phyloP scores from a whole-genome alignment of 2,329 filamentous ascomycete species.

The Geoglossum cookeanum region DNA sequence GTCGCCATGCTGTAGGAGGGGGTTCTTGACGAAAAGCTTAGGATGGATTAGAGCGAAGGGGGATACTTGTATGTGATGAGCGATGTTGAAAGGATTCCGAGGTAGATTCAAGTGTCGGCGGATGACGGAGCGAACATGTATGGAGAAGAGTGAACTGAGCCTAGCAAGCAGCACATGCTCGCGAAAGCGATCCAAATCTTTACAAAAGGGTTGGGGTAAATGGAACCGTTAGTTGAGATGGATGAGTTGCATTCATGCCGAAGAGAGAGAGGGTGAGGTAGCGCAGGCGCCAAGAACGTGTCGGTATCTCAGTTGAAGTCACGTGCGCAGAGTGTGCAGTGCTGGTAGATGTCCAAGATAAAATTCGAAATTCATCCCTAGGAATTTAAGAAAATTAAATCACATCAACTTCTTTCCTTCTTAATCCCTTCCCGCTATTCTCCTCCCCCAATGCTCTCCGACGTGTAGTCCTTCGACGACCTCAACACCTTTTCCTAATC shows the following conservation, averaged over 20 bases:
- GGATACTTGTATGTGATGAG: background rate
- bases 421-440: constrained; percentile 47
- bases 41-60: background rate
- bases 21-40: background rate
- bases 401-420: too few relatives aligned
- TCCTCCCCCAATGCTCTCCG: constrained; percentile 69
- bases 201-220: background rate
- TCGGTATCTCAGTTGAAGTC: background rate
- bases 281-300: background rate
- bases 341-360: background rate
- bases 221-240: background rate
- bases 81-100: background rate
- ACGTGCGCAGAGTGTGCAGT: background rate
- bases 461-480: constrained; percentile 69
- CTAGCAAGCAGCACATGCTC: background rate
- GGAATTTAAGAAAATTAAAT: background rate
- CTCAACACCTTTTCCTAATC: constrained; percentile 69
- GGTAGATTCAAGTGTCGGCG: background rate
- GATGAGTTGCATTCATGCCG: background rate
- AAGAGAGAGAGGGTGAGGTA: background rate
- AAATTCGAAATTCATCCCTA: background rate
- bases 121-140: background rate
- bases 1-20: background rate
- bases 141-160: background rate
- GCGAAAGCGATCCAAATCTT: background rate